Conservation (phyloP, 352 stramenopile species). For the Phytopythium mirpurense region DNA sequence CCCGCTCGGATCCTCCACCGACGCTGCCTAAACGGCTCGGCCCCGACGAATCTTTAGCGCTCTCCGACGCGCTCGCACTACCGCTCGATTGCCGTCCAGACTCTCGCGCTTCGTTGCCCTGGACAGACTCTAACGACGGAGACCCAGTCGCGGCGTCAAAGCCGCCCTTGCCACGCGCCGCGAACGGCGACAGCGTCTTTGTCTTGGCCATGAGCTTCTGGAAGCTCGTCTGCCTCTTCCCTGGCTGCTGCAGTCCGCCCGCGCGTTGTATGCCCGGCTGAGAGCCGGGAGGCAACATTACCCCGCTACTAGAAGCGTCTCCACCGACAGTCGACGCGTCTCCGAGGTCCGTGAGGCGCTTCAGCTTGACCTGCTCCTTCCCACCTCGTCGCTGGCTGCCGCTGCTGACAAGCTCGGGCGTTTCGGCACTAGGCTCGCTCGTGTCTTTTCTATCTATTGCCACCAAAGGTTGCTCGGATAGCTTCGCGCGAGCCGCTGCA, state of each 20-base stretch:
- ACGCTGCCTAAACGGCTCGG: background rate
- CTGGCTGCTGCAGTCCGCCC: slow-evolving; percentile 1
- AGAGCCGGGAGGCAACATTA: slow-evolving; percentile 7
- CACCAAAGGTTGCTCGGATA: too few relatives aligned
- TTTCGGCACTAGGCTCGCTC: background rate
- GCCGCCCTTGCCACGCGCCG: slow-evolving; percentile 5
- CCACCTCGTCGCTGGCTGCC: background rate
- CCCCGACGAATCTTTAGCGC: background rate
- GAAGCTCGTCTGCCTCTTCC: slow-evolving; percentile 45
- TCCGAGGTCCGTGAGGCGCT: slow-evolving; percentile 14
- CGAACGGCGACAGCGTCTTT: slow-evolving; percentile 57
- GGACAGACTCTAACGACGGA: background rate
- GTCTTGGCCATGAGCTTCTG: slow-evolving; percentile 67
- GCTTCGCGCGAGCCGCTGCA: background rate
- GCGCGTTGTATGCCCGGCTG: slow-evolving; percentile 13
- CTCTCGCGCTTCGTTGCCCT: background rate
- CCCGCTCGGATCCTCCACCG: background rate
- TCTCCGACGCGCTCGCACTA: background rate
- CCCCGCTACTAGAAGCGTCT: slow-evolving; percentile 8
- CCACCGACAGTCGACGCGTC: slow-evolving; percentile 1
- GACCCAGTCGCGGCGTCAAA: background rate
- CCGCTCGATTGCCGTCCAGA: background rate
- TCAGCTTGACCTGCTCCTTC: slow-evolving; percentile 16
- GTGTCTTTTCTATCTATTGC: slow-evolving; percentile 10
- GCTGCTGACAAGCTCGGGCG: background rate